Conservation (phyloP, 345 rosid species). For the Syzygium jambos region DNA sequence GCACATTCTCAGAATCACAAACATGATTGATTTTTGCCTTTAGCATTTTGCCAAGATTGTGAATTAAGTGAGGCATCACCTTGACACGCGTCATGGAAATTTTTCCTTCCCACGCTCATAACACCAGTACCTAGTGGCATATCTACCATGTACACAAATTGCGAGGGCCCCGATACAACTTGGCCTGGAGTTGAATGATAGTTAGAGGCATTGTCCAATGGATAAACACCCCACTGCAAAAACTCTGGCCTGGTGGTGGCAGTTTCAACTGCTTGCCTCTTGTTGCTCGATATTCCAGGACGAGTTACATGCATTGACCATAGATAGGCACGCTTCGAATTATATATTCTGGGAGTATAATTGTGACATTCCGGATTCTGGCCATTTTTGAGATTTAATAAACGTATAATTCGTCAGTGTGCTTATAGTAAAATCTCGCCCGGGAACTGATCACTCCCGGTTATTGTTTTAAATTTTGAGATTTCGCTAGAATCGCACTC, state of each 20-base stretch:
- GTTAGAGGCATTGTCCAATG: conserved; percentile 18
- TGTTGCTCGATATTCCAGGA: conserved; percentile 17
- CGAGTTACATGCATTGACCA: conserved; percentile 25
- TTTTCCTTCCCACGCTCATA: conserved; percentile 19
- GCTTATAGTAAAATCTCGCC: too few relatives aligned
- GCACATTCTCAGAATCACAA: conserved; percentile 12
- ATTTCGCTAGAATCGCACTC: too few relatives aligned
- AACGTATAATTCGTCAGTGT: too few relatives aligned
- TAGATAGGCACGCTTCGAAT: conserved; percentile 32
- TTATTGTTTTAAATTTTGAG: too few relatives aligned
- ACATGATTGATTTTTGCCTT: conserved; percentile 31
- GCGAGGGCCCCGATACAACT: neutral
- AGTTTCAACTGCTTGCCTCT: conserved; percentile 37
- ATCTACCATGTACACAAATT: conserved; percentile 15
- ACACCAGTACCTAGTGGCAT: conserved; percentile 14
- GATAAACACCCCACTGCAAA: conserved; percentile 6
- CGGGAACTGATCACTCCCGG: too few relatives aligned
- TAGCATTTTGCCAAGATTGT: conserved; percentile 22
- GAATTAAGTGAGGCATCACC: neutral
- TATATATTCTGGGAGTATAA: conserved; percentile 20
- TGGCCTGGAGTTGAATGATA: conserved; percentile 29
- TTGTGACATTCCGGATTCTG: too few relatives aligned
- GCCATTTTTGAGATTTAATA: too few relatives aligned
- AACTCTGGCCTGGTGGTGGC: neutral
- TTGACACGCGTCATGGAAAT: neutral